Evolutionary conservation across 2,329 filamentous ascomycete species (phyloP), one percentile per base, ranked within the genome.

Genomic region (Claviceps maximensis): DNA sequence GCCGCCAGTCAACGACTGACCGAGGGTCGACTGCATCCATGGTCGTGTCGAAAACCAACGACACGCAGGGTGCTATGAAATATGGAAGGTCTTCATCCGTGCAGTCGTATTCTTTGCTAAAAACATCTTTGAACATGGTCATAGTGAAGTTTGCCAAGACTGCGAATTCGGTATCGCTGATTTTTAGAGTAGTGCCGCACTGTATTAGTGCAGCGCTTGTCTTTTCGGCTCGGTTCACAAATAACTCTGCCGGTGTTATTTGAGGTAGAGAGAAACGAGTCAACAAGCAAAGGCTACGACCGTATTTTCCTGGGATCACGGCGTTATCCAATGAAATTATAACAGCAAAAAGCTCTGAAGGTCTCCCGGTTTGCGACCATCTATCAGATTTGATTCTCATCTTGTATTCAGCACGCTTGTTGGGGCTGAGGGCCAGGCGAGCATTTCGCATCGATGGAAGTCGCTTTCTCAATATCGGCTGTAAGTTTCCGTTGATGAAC

Each of bases 371-470:
- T 15, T 73, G 60, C 1, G 69, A 67, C 93, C 93, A 98, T 2
- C 89, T 69, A 0, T 74, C 70, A 1, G 93, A 89, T 64, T 95
- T 96, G 15, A 82, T 72, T 2, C 79, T 79, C 86, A 95, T 94
- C 1, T 70, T 68, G 65, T 97, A 97, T 29, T 78, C 73, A 1
- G 79, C 78, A 48, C 77, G 82, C 63, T 86, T 89, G 62, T 89
- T 90, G 25, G 82, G 82, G 57, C 81, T 86, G n/a, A 96, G 75
- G 0, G 90, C 89, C 5, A 96, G 71, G 0, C 82, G 78, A 2
- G 90, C 89, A 65, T 96, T 96, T n/a, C 87, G 78, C 86, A 94
- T 91, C 0, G 73, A 76, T 3, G 89, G 90, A 0, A 93, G 73
- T 41, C 76, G 74, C 62, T 85, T 91, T 21, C 75, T 74, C 55